These are phyloP conservation scores for Candida ulmi DNA, from an alignment of 805 yeast genomes.

Conservation along the genomic window DNA sequence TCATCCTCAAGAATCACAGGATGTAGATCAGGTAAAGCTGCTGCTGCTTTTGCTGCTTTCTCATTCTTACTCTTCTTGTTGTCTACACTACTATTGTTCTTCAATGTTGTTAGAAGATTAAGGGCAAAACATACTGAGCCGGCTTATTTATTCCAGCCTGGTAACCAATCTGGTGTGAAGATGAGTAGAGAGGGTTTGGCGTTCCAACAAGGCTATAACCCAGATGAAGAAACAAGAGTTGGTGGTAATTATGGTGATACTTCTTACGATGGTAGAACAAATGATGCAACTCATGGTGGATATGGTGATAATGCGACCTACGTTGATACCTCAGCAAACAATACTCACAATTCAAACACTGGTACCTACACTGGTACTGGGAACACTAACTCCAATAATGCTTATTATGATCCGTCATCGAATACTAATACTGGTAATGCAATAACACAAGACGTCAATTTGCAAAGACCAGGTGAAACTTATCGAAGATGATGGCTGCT, in stretches of 20 bases:
- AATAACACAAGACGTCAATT: too few relatives aligned
- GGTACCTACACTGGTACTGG: not conserved
- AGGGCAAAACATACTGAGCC: not conserved
- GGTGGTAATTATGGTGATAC: conserved; percentile 1
- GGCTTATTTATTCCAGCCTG: conserved; percentile 5
- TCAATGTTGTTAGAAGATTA: conserved; percentile 23
- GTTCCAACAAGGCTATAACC: conserved; percentile 1
- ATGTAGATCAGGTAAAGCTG: conserved; percentile 25
- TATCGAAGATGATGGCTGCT: not conserved
- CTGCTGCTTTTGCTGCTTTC: conserved; percentile 29
- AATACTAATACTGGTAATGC: not conserved
- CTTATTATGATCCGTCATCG: not conserved
- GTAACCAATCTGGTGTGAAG: not conserved
- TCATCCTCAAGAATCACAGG: conserved; percentile 12
- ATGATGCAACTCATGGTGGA: too few relatives aligned
- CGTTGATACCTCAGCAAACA: not conserved
- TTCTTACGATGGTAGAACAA: too few relatives aligned
- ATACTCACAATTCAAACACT: too few relatives aligned
- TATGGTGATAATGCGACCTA: conserved; percentile 1
- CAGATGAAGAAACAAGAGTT: conserved; percentile 1
- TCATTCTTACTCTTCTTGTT: conserved; percentile 24
- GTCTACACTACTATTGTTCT: conserved; percentile 19
- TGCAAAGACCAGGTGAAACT: not conserved
- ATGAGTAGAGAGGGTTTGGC: conserved; percentile 8
- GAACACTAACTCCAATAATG: not conserved